A percentile compares a stretch with the other conserved stretches of the same genome.
Conservation (phyloP, 768 basidiomycete species). For the Pleurotus tuoliensis region DNA sequence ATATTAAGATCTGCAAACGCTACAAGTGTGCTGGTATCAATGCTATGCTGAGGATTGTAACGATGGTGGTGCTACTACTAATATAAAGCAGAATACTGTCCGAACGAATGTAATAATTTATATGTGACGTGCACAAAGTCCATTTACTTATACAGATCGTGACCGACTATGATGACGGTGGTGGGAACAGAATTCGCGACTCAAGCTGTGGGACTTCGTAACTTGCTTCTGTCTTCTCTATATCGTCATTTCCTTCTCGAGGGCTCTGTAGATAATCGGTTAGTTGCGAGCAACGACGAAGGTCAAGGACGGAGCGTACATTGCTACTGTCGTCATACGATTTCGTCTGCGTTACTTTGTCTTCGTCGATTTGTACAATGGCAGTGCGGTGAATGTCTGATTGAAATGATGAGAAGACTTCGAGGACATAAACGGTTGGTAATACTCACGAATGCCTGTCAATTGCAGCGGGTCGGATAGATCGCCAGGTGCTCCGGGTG, state of each 20-base stretch:
- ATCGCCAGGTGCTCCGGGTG: constrained; percentile 2
- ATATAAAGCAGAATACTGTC: constrained; percentile 2
- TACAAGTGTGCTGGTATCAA: constrained; percentile 7
- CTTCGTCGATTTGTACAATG: constrained; percentile 2
- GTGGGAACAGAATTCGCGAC: constrained; percentile 6
- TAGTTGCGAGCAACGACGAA: neutral
- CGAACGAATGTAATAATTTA: constrained; percentile 4
- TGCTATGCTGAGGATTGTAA: neutral
- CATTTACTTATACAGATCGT: neutral
- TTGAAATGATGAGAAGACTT: neutral
- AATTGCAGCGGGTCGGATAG: constrained; percentile 4
- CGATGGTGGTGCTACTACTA: neutral
- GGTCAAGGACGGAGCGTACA: neutral
- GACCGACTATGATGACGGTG: neutral
- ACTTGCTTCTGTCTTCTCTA: constrained; percentile 1
- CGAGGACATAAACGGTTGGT: neutral
- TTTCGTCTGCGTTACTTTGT: neutral
- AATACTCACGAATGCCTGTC: constrained; percentile 3
- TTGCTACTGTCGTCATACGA: neutral
- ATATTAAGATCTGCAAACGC: neutral
- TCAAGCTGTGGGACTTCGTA: constrained; percentile 6
- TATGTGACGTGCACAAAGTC: neutral
- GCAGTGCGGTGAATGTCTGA: constrained; percentile 5
- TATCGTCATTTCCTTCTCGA: neutral
- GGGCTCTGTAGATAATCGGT: neutral